phyloP scores from a whole-genome alignment of 495 filamentous ascomycete genomes.

The Lophiostoma macrostomum region DNA sequence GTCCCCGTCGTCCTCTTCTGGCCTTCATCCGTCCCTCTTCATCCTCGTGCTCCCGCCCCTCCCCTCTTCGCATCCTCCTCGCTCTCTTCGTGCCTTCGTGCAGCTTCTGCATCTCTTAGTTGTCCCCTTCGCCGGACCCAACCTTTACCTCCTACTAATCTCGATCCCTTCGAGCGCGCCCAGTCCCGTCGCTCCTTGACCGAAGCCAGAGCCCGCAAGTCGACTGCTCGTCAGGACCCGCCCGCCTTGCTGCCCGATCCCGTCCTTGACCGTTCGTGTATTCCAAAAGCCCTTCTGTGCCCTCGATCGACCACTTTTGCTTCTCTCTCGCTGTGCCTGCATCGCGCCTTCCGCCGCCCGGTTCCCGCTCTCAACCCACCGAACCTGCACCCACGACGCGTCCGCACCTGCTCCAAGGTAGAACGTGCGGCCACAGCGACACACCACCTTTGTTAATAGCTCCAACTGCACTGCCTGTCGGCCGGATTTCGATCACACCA shows the following conservation, averaged over 20 bases:
- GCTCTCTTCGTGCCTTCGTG: conserved; percentile 29
- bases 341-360: conserved; percentile 12
- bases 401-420: conserved; percentile 7
- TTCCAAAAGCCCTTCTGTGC: no score
- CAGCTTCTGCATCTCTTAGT: conserved; percentile 32
- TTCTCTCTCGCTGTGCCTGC: neutral
- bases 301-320: conserved; percentile 10
- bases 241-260: no score
- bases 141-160: conserved; percentile 22
- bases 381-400: conserved; percentile 17
- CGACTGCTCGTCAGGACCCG: no score
- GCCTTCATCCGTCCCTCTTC: conserved; percentile 47
- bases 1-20: conserved; percentile 42
- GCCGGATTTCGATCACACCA: conserved; percentile 8
- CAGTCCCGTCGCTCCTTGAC: conserved; percentile 29
- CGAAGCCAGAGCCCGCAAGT: conserved; percentile 27
- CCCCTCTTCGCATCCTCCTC: conserved; percentile 31
- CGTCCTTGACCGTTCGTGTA: conserved; percentile 24
- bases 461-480: conserved; percentile 18
- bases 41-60: conserved; percentile 28
- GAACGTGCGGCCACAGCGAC: neutral
- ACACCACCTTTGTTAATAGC: conserved; percentile 15
- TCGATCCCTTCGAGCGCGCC: conserved; percentile 28
- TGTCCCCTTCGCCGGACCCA: conserved; percentile 15
- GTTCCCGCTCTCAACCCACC: neutral